Evolutionary conservation across 805 yeast species (phyloP), one percentile per base, ranked within the genome.

Genomic region (Ogataea siamensis): DNA sequence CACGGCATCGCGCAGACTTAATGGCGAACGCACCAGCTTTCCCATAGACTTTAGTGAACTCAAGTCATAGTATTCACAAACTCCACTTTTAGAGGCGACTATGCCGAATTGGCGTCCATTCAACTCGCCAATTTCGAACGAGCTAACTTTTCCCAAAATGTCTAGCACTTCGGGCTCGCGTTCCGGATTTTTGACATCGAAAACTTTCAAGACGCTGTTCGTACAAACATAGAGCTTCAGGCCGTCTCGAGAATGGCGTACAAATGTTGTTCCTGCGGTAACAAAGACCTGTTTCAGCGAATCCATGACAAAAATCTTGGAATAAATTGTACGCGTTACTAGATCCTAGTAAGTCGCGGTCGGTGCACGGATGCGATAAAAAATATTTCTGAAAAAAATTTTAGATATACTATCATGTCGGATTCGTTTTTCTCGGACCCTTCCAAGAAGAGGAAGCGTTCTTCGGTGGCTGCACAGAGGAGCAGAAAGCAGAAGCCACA

Each of bases 351-450:
- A 25, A n/a, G n/a, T n/a, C n/a, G n/a, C n/a, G n/a, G n/a, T 8
- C 23, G 40, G 40, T 37, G 40, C 40, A 37, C 25, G 35, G 40
- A 31, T 37, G 40, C 35, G 31, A 31, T 37, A 30, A 37, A 37
- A 37, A 16, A 30, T 21, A 14, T 14, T 12, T 24, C 25, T 17
- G 31, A 37, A 37, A 37, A 37, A 37, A 37, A 37, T 26, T 30
- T 37, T 37, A 20, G 20, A 31, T 18, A 17, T 23, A 30, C 12
- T 24, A 25, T 30, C 27, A 37, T 37, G 32, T 72, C 72, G 40
- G 85, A 79, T 58, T 75, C 83, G 6, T 79, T 80, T 57, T 72
- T 80, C 48, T 67, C 76, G 12, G 84, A 78, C 51, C 83, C 84
- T 34, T 65, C 74, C 7, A 68, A 69, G 58, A 62, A 75, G 42